Conservation (phyloP, 1,284 basidiomycete species). For the Coriolopsis trogii region DNA sequence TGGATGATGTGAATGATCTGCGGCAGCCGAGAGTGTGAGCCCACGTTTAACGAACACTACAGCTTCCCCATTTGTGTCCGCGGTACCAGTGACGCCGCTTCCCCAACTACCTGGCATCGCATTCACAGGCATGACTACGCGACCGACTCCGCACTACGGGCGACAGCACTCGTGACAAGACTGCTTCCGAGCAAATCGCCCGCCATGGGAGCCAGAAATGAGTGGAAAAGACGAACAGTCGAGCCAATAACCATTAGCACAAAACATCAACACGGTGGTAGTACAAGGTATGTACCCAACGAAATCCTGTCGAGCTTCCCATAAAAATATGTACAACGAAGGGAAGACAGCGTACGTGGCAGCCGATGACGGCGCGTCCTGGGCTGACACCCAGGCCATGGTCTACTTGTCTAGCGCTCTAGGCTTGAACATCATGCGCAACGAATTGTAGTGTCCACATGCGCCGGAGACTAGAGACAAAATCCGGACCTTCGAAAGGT, state of each 20-base stretch:
- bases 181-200: conserved; percentile 5
- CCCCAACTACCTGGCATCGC: conserved; percentile 12
- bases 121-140: conserved; percentile 1
- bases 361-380: conserved; percentile 11
- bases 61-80: conserved; percentile 14
- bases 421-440: too few species aligned
- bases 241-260: conserved; percentile 20
- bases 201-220: neutral
- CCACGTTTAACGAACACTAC: conserved; percentile 12
- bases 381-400: too few species aligned
- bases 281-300: conserved; percentile 24
- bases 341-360: neutral
- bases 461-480: too few species aligned
- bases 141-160: neutral
- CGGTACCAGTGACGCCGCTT: neutral
- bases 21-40: conserved; percentile 24
- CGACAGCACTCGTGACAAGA: neutral
- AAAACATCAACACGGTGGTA: conserved; percentile 21
- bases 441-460: too few species aligned
- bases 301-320: neutral
- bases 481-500: too few species aligned
- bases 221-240: neutral
- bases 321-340: conserved; percentile 9
- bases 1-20: conserved; percentile 6
- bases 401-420: too few species aligned